Conservation (phyloP, 257 asterid genomes). For the Solanum sejunctum region DNA sequence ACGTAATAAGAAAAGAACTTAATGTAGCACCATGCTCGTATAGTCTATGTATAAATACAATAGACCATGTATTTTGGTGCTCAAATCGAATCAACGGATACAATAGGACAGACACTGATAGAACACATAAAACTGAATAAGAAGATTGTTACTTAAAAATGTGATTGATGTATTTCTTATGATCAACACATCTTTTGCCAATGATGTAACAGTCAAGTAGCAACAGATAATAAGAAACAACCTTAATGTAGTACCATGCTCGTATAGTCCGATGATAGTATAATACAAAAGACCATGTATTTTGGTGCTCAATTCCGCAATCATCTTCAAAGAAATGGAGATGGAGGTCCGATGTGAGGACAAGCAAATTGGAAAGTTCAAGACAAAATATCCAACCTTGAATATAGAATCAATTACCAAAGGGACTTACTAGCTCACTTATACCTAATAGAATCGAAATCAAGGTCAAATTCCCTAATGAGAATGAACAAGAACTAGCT, state of each 20-base stretch:
- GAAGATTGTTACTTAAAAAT: not conserved
- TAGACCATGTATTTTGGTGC: conserved; percentile 43
- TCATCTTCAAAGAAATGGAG: not conserved
- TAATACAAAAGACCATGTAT: conserved; percentile 26
- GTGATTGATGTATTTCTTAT: conserved; percentile 6
- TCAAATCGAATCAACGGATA: not conserved
- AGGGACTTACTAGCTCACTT: too few relatives aligned
- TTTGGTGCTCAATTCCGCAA: conserved; percentile 18
- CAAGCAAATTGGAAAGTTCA: too few relatives aligned
- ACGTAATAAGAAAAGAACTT: not conserved
- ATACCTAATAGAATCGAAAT: too few relatives aligned
- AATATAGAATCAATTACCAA: too few relatives aligned
- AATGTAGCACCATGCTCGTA: conserved; percentile 48
- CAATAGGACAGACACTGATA: not conserved
- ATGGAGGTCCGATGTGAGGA: too few relatives aligned
- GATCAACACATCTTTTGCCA: not conserved
- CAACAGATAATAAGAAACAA: conserved; percentile 3
- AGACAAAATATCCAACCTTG: too few relatives aligned
- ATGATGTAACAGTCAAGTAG: not conserved
- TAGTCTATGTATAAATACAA: not conserved
- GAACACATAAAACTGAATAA: not conserved
- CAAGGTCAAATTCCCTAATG: too few relatives aligned
- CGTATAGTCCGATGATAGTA: conserved; percentile 21
- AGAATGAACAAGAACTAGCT: too few relatives aligned
- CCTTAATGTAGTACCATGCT: conserved; percentile 40